Evolutionary conservation across 129 eudicot genomes (phyloP).

Genomic region (Flaveria robusta): DNA sequence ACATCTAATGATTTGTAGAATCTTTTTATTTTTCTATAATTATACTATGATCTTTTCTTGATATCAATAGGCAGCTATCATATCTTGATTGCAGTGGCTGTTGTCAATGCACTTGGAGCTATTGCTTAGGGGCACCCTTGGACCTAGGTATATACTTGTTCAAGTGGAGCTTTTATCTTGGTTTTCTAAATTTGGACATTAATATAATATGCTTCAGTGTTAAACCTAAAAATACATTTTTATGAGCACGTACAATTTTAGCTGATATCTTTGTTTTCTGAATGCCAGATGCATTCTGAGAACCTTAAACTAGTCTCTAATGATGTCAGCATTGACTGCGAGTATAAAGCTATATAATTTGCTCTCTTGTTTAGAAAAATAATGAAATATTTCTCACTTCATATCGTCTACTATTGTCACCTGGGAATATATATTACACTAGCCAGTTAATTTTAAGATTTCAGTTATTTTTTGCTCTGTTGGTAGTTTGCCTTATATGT

Average conservation of each 20-base stretch:
- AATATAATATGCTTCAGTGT: slow-evolving; percentile 22
- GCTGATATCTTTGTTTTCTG: background rate
- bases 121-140: too few species aligned
- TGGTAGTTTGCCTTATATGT: slow-evolving; percentile 7
- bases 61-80: background rate
- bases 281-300: slow-evolving; percentile 54
- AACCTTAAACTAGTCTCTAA: slow-evolving; percentile 78
- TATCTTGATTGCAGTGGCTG: slow-evolving; percentile 58
- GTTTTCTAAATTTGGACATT: background rate
- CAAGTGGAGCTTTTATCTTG: slow-evolving; percentile 11
- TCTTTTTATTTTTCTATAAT: background rate
- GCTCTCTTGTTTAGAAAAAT: slow-evolving; percentile 12
- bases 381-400: background rate
- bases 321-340: slow-evolving; percentile 84
- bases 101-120: slow-evolving; percentile 84
- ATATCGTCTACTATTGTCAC: background rate
- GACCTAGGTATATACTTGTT: slow-evolving; percentile 64
- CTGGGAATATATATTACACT: background rate
- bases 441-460: background rate
- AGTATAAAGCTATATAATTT: slow-evolving; percentile 30
- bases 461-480: background rate
- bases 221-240: background rate
- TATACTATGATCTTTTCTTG: slow-evolving; percentile 13
- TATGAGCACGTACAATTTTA: background rate
- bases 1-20: background rate